Percentiles rank a stretch among this genome's conserved stretches.
phyloP scores from a whole-genome alignment of 805 yeast species.

The Maudiozyma barnettii region DNA sequence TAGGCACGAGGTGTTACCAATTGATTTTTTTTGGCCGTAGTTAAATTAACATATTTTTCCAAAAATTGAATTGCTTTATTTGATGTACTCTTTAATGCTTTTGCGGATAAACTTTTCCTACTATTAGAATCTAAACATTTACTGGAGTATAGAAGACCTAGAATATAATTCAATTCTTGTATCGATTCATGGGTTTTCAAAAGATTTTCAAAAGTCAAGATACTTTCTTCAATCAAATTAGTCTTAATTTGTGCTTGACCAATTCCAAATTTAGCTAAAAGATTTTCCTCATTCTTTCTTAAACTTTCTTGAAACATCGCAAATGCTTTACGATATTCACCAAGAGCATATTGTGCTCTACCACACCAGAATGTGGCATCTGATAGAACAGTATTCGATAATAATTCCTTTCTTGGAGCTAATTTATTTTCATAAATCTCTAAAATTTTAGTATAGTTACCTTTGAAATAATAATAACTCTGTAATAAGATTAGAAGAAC shows the following conservation, averaged over 20 bases:
- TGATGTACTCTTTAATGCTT: conserved; percentile 14
- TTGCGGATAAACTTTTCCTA: conserved; percentile 13
- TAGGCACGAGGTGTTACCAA: conserved; percentile 55
- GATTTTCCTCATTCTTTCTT: conserved; percentile 51
- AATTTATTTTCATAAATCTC: conserved; percentile 46
- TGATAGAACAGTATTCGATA: conserved; percentile 34
- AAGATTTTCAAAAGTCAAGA: conserved; percentile 70
- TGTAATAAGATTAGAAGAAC: conserved; percentile 59
- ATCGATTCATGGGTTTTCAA: conserved; percentile 57
- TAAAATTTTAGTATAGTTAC: conserved; percentile 48
- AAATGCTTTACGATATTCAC: conserved; percentile 63
- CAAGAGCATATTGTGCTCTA: conserved; percentile 53
- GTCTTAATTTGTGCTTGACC: conserved; percentile 78
- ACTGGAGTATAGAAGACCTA: conserved; percentile 66
- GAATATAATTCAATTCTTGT: conserved; percentile 61
- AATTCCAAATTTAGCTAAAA: conserved; percentile 68
- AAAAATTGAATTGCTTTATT: conserved; percentile 53
- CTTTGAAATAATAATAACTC: conserved; percentile 61
- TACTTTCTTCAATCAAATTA: conserved; percentile 71
- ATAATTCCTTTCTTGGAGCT: conserved; percentile 28
- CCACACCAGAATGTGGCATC: conserved; percentile 82
- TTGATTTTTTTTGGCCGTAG: conserved; percentile 46
- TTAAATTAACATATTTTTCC: conserved; percentile 60
- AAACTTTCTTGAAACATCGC: conserved; percentile 63
- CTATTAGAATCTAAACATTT: conserved; percentile 26